These are phyloP conservation scores for Solanum sitiens DNA, from an alignment of 257 asterid species.

Conservation along the genomic window DNA sequence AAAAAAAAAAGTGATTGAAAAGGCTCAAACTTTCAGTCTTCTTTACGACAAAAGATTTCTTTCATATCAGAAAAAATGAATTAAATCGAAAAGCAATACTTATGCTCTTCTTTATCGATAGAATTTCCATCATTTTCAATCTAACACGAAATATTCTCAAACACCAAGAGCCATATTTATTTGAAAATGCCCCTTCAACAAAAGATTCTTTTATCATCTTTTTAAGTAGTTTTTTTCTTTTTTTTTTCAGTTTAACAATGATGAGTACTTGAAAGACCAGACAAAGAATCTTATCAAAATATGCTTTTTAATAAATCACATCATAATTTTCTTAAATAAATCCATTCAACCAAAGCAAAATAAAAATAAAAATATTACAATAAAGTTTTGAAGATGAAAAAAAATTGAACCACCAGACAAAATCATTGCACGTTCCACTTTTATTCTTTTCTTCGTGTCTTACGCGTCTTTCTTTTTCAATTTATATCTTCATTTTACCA, in stretches of 20 bases:
- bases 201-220: not conserved
- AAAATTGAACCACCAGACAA: not conserved
- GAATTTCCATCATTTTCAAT: not conserved
- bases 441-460: not conserved
- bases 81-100: rapidly evolving
- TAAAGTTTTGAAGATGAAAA: not conserved
- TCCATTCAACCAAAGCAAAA: not conserved
- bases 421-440: not conserved
- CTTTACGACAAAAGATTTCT: not conserved
- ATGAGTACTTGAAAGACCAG: not conserved
- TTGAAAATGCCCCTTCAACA: not conserved
- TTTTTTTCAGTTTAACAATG: not conserved
- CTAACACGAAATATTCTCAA: not conserved
- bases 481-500: not conserved
- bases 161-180: not conserved
- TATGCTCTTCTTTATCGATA: not conserved
- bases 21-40: not conserved
- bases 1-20: not conserved
- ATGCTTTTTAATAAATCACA: conserved; percentile 1
- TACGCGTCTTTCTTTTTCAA: not conserved
- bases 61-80: not conserved
- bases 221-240: not conserved
- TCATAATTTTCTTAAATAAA: not conserved
- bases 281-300: conserved; percentile 2
- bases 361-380: not conserved